Base-by-base conservation (phyloP, 2,329 filamentous ascomycete genomes). In the Paraphaeosphaeria sporulosa region DNA sequence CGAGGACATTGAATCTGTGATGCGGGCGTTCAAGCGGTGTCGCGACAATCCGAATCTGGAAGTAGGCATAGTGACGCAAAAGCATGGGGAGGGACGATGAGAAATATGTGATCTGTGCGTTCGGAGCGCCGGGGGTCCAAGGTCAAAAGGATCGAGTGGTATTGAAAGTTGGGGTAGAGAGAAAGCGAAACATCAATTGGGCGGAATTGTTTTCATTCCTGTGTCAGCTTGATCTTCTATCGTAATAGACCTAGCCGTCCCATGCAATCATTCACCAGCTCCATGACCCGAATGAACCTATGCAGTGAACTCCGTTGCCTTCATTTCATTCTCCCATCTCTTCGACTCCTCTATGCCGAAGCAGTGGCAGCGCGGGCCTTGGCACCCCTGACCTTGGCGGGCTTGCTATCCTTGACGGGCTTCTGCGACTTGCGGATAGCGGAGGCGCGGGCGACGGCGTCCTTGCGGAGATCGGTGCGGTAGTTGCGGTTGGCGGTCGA, bases 361-460 rank as follows among this genome's bases (percentile, higher is more conserved):
- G 68, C 67, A 57, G 70, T 67, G 68, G 89, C 90, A 85, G 91
- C 90, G 84, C 86, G 86, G 75, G 91, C 92, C 86, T 93, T 92
- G 71, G 85, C 85, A 73, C 94, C 93, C 77, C 93, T 87, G 73
- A 85, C 85, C 89, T 96, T 96, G 76, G 81, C 78, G 83, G 89
- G 88, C 73, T 87, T 87, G 66, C 84, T 82, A 64, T 90, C 86
- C 89, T 96, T 96, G 83, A 90, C 88, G 71, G 89, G 83, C 79
- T 86, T 86, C 87, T 96, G 91, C 73, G 90, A 89, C 76, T 86
- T 85, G 81, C 90, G 91, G 85, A 97, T 87, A 76, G 93, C 93
- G 76, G 90, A 93, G 78, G 91, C 93, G 77, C 95, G 92, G 82
- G 93, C 85, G 76, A 98, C 89, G 74, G 94, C 94, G 75, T 82